These are phyloP conservation scores for Aaosphaeria pasadenensis DNA, from an alignment of 2,329 filamentous ascomycete species.

Conservation along the genomic window DNA sequence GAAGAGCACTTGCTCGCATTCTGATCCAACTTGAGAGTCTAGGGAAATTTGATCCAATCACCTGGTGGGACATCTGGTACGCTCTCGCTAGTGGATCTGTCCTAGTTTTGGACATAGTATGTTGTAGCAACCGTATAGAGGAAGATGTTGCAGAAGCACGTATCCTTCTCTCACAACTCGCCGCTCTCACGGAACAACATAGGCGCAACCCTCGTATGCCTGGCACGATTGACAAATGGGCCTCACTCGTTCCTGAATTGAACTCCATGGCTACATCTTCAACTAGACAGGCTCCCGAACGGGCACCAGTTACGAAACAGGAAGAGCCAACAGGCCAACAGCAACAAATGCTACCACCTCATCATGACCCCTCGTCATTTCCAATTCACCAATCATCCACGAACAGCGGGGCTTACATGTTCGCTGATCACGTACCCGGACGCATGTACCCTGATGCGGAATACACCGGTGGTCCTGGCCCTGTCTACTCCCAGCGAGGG, in stretches of 20 bases:
- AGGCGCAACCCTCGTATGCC: slow-evolving; percentile 33
- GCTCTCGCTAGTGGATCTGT: slow-evolving; percentile 36
- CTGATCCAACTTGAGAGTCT: slow-evolving; percentile 36
- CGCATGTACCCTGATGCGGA: slow-evolving; percentile 22
- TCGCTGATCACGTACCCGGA: slow-evolving; percentile 19
- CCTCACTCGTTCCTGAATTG: slow-evolving; percentile 35
- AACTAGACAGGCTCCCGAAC: slow-evolving; percentile 3
- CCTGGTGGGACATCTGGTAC: slow-evolving; percentile 44
- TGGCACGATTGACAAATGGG: slow-evolving; percentile 38
- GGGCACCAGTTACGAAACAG: background rate
- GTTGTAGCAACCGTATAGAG: slow-evolving; percentile 15
- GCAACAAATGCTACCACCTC: slow-evolving; percentile 5
- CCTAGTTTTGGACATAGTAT: slow-evolving; percentile 39
- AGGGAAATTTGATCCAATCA: slow-evolving; percentile 39
- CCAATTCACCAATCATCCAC: slow-evolving; percentile 19
- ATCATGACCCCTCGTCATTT: slow-evolving; percentile 12
- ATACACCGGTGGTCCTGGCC: slow-evolving; percentile 4
- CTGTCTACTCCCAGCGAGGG: slow-evolving; percentile 14
- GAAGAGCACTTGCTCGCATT: slow-evolving; percentile 30
- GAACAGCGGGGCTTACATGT: slow-evolving; percentile 28
- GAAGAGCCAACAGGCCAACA: background rate
- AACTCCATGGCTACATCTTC: slow-evolving; percentile 31
- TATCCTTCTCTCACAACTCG: slow-evolving; percentile 32
- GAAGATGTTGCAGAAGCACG: slow-evolving; percentile 25
- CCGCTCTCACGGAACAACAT: slow-evolving; percentile 30